These are phyloP conservation scores for Arachis stenosperma DNA, from an alignment of 306 rosid species.

Conservation along the genomic window DNA sequence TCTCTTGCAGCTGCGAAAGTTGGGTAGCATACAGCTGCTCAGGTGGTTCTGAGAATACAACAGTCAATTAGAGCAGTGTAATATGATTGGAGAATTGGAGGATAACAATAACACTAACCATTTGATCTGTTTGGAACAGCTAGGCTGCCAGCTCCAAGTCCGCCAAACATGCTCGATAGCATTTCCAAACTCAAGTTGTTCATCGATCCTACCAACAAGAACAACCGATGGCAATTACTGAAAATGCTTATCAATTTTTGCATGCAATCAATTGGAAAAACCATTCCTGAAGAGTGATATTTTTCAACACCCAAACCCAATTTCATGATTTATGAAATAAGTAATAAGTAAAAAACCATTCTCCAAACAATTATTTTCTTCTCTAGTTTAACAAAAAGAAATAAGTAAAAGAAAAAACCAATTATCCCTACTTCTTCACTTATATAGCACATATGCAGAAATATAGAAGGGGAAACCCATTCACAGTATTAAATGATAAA, in stretches of 20 bases:
- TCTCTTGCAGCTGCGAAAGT: slow-evolving; percentile 88
- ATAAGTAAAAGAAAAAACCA: too few relatives aligned
- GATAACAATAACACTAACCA: slow-evolving; percentile 52
- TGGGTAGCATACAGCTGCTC: slow-evolving; percentile 87
- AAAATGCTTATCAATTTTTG: slow-evolving; percentile 8
- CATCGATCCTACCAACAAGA: slow-evolving; percentile 46
- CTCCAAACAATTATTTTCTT: background rate
- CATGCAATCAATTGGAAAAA: slow-evolving; percentile 19
- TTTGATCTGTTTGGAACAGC: slow-evolving; percentile 72
- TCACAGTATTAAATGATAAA: background rate
- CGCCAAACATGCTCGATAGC: slow-evolving; percentile 89
- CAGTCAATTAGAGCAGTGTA: slow-evolving; percentile 3
- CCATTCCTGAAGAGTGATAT: slow-evolving; percentile 12
- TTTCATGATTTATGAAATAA: background rate
- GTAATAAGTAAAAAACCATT: too few relatives aligned
- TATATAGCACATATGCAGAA: background rate
- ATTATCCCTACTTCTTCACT: background rate
- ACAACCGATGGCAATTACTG: slow-evolving; percentile 20
- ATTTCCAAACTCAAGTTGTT: slow-evolving; percentile 69
- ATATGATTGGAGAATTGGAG: slow-evolving; percentile 19
- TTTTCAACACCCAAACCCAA: slow-evolving; percentile 22
- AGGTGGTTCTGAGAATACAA: slow-evolving; percentile 67
- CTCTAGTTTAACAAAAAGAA: background rate
- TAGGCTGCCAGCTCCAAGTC: slow-evolving; percentile 82
- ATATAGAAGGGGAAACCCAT: slow-evolving; percentile 19